phyloP scores from a whole-genome alignment of 306 rosid genomes.

The Dryas alaskensis region DNA sequence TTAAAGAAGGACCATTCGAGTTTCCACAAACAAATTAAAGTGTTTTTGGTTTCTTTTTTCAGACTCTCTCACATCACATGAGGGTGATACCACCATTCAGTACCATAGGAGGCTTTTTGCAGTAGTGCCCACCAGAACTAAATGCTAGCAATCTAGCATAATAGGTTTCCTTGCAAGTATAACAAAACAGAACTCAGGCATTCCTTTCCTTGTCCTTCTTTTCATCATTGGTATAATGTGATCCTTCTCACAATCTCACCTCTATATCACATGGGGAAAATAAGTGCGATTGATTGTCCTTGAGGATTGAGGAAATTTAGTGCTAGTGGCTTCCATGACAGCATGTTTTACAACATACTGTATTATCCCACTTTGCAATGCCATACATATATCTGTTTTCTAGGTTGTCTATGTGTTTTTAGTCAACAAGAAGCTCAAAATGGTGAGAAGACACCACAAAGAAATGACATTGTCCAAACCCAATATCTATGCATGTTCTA shows the following conservation, averaged over 20 bases:
- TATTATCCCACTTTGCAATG: background rate
- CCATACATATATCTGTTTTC: background rate
- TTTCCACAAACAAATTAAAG: background rate
- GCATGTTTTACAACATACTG: background rate
- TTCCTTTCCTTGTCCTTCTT: background rate
- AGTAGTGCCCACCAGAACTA: background rate
- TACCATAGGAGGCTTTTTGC: background rate
- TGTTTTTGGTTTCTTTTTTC: background rate
- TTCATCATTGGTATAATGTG: constrained; percentile 11
- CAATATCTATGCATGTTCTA: background rate
- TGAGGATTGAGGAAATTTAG: background rate
- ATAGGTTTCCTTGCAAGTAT: background rate
- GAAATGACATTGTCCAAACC: background rate
- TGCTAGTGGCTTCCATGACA: constrained; percentile 14
- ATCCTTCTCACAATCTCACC: constrained; percentile 7
- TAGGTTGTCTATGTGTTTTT: background rate
- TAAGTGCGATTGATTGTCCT: background rate
- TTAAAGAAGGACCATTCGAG: background rate
- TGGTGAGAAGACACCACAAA: background rate
- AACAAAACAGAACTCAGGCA: background rate
- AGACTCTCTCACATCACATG: constrained; percentile 5
- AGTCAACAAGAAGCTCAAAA: constrained; percentile 4
- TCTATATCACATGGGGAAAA: background rate
- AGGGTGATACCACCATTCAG: background rate
- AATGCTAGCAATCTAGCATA: background rate